These are phyloP conservation scores for Neofusicoccum cordaticola DNA, from an alignment of 2,329 filamentous ascomycete genomes.

Conservation along the genomic window DNA sequence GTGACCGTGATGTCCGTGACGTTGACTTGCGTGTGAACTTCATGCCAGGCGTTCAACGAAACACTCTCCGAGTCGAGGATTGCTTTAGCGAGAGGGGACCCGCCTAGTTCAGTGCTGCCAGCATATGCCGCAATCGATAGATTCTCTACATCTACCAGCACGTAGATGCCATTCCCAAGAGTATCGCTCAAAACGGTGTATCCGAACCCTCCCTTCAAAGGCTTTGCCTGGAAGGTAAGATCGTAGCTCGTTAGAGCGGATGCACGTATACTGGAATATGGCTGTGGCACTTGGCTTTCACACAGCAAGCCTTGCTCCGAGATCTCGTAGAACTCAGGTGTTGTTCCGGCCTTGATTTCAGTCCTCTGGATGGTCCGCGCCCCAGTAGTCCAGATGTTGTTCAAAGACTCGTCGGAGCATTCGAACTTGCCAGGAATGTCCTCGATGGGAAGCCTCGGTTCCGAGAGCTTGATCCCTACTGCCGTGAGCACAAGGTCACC, in stretches of 20 bases:
- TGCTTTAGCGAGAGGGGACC: background rate
- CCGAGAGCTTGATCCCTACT: constrained; percentile 28
- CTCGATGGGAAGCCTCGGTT: constrained; percentile 24
- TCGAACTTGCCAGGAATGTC: constrained; percentile 30
- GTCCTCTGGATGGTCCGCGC: constrained; percentile 34
- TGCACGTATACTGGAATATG: constrained; percentile 19
- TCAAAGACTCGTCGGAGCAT: constrained; percentile 29
- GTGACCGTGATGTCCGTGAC: background rate
- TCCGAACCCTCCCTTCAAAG: constrained; percentile 28
- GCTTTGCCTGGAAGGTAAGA: constrained; percentile 29
- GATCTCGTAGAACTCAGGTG: constrained; percentile 29
- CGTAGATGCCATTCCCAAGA: constrained; percentile 24
- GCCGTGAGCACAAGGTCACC: constrained; percentile 27
- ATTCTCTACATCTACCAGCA: constrained; percentile 21
- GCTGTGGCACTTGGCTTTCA: constrained; percentile 29
- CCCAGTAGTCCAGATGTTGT: constrained; percentile 30
- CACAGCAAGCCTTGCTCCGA: constrained; percentile 28
- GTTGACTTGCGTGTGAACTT: background rate
- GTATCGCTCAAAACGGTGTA: constrained; percentile 33
- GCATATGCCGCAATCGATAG: constrained; percentile 12
- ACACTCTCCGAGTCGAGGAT: background rate
- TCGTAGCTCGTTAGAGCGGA: constrained; percentile 24
- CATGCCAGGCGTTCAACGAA: background rate
- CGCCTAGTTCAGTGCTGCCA: background rate
- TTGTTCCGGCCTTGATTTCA: constrained; percentile 27